Evolutionary conservation across 106 monocot genomes (phyloP), one percentile per base, ranked within the genome.

Genomic region (Dendrobium huoshanense): DNA sequence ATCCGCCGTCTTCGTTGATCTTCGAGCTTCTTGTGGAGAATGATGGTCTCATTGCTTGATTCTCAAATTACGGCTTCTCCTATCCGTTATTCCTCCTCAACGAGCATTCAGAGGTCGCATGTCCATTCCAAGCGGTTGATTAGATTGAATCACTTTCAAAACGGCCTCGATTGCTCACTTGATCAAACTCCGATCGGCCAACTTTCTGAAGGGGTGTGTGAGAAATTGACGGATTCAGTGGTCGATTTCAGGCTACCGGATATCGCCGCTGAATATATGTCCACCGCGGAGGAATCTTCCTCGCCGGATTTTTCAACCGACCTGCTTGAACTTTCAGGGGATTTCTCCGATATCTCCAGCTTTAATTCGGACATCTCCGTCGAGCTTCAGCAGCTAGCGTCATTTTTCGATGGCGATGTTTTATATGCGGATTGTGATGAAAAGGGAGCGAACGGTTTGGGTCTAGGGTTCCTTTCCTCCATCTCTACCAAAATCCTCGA

Each of bases 181-280:
- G 75, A 77, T 55, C 78, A 8, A 43, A 33, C 78, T 10, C 55
- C 67, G 40, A 58, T 61, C 17, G 40, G 65, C 5, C 18, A 13
- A 16, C 58, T 5, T 5, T 79, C 79, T 1, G 58, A 10, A 7
- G 75, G 72, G 8, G 27, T 75, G 75, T 83, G 86, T 2, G 88
- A 88, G 42, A 77, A 77, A 51, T 81, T 88, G 33, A 77, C 88
- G 19, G 95, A 96, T 81, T 96, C 93, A 22, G 81, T 87, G 13
- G 84, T 93, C 43, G 96, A 96, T 67, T 81, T 89, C 82, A 79
- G 78, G 7, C 88, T 96, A 24, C 80, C 51, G 3, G 84, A 92
- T 73, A 88, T 92, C 45, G 82, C 82, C 24, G 75, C 41, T 17
- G 65, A 43, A 43, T 55, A 56, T 49, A 40, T 47, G 18, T 75